Percentiles rank a stretch among this genome's conserved stretches.
Conservation (phyloP, 805 yeast genomes). For the Metschnikowia orientalis region DNA sequence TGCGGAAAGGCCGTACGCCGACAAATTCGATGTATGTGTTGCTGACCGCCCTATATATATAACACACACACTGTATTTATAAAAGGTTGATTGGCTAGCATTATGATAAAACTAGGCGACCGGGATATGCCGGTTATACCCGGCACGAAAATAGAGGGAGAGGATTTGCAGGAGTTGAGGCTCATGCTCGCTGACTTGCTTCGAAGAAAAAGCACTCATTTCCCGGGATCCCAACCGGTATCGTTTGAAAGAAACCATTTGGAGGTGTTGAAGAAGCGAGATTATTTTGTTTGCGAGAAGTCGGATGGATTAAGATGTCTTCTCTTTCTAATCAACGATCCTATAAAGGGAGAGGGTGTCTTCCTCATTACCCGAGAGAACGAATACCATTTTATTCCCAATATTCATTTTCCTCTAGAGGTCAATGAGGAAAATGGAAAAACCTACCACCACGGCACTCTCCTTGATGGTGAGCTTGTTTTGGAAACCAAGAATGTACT, state of each 20-base stretch:
- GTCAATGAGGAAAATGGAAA: conserved; percentile 42
- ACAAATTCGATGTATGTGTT: too few species aligned
- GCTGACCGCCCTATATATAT: too few species aligned
- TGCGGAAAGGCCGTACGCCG: too few species aligned
- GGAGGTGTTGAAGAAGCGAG: conserved; percentile 56
- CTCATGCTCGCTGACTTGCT: conserved; percentile 62
- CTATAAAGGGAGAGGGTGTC: conserved; percentile 79
- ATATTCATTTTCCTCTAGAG: conserved; percentile 75
- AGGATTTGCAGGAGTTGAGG: conserved; percentile 63
- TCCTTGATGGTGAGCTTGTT: conserved; percentile 93
- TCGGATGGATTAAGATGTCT: conserved; percentile 89
- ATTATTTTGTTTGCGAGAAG: conserved; percentile 93
- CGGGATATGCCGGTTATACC: conserved; percentile 80
- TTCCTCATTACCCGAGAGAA: conserved; percentile 86
- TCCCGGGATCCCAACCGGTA: conserved; percentile 95
- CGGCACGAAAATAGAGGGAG: conserved; percentile 72
- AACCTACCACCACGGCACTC: conserved; percentile 77
- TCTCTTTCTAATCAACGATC: conserved; percentile 61
- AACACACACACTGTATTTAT: too few species aligned
- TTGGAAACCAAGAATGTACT: conserved; percentile 59
- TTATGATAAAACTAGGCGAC: conserved; percentile 36
- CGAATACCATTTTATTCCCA: conserved; percentile 76
- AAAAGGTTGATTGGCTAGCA: too few species aligned
- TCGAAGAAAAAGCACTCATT: conserved; percentile 50
- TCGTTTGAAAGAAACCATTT: conserved; percentile 79